Evolutionary conservation across 495 filamentous ascomycete genomes (phyloP), one percentile per base, ranked within the genome.

Genomic region (Xylaria castorea): DNA sequence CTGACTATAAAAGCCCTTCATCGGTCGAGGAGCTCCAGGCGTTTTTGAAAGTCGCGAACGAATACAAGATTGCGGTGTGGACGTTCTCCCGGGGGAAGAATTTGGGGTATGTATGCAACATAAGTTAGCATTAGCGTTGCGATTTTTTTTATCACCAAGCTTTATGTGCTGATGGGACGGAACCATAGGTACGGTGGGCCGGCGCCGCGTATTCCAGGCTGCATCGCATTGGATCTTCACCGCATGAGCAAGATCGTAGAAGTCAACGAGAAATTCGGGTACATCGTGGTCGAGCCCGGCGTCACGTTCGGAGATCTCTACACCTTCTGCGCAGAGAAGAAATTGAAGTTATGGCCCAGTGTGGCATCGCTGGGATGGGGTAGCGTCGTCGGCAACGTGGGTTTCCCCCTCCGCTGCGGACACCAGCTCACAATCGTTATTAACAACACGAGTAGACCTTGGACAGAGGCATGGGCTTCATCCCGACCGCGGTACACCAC

Each of bases 361-460:
- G 83, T 81, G 4, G 87, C 88, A 5, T 85, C 85, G 65, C 76
- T 90, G n/a, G 88, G 87, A 53, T 87, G 88, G 76, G 88, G 88
- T 5, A 87, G 85, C 20, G 85, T 89, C 2, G 60, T 89, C 25
- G 88, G 88, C 32, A 89, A 90, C 80, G 82, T 81, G 69, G 38
- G 70, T 80, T 50, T n/a, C n/a, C n/a, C 62, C 61, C 32, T 63
- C 34, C 11, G 55, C 6, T 34, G 20, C 42, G 3, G n/a, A 55
- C 44, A 46, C n/a, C 34, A 25, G 48, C 40, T 20, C 6, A 36
- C 32, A 40, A 53, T 30, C 0, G 27, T n/a, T 44, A 53, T 72
- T 60, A 44, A 75, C 44, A 44, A 75, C 44, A n/a, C 0, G 3
- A 25, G 63, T 55, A 83, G 82, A 77, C 82, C 7, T 74, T 85